Evolutionary conservation across 306 rosid genomes (phyloP), one percentile per base, ranked within the genome.

Genomic region (Trifolium repens): DNA sequence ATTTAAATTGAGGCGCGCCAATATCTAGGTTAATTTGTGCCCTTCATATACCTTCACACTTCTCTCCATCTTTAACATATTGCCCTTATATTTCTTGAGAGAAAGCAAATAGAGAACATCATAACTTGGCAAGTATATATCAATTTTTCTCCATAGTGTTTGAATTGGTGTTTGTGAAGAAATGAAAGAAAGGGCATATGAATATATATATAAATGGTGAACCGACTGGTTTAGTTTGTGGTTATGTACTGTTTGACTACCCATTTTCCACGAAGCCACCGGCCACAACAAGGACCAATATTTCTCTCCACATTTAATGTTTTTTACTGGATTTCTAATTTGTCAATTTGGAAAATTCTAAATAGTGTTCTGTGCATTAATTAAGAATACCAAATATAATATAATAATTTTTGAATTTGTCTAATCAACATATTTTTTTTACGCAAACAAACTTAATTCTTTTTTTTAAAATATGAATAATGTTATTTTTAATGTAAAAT

Each of bases 1-100:
- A 80, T 86, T 91, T 83, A 86, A 82, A 89, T 91, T 91, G 97
- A 91, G 92, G 75, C 94, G 35, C 87, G 82, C 26, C 93, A 89
- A 91, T 89, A 91, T 81, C 97, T 89, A 76, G 53, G 19, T 67
- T 67, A 30, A 12, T 78, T 63, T 66, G 12, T 80, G 50, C 42
- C 53, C 66, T 60, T 60, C 5, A 66, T 53, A 53, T 37, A 40
- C 42, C 81, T 47, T 47, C 71, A 12, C 85, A 80, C 87, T 85
- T 81, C 55, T 59, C 52, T 30, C 74, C 72, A 81, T 63, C 85
- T 55, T 55, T 76, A 78, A 66, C 76, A 26, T 46, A 6, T 13
- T 46, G 13, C 52, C 8, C 16, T 5, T 12, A 46, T 46, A 46
- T 46, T 12, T 46, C 52, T 46, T 46, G 16, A 46, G 52, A 46